A percentile compares a stretch with the other conserved stretches of the same genome.
Evolutionary conservation across 805 yeast species (phyloP).

Genomic region (Maudiozyma turicensis): DNA sequence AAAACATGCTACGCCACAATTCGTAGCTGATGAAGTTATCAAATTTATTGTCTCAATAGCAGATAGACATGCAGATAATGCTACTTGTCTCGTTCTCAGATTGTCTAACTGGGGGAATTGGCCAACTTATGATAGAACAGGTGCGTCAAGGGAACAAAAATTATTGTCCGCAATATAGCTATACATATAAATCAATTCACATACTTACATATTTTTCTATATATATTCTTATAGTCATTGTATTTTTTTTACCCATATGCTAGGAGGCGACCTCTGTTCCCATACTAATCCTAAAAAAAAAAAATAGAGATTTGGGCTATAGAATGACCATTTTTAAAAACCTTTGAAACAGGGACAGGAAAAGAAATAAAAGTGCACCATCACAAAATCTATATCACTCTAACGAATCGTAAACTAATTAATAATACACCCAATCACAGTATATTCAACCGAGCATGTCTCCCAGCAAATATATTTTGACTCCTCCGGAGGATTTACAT

Average conservation of each 20-base stretch:
- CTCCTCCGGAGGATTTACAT: conserved; percentile 28
- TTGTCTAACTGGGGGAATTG: conserved; percentile 91
- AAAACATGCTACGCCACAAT: conserved; percentile 68
- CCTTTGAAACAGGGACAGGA: too few relatives aligned
- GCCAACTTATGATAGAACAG: conserved; percentile 80
- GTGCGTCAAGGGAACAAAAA: conserved; percentile 65
- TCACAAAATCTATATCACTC: too few relatives aligned
- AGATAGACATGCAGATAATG: conserved; percentile 72
- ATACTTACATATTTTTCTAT: too few relatives aligned
- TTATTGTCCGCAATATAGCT: conserved; percentile 18
- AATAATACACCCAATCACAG: too few relatives aligned
- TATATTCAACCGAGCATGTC: conserved; percentile 4
- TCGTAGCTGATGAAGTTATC: conserved; percentile 76
- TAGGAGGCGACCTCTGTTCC: too few relatives aligned
- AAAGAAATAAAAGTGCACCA: too few relatives aligned
- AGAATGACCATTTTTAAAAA: too few relatives aligned
- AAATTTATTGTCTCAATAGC: conserved; percentile 78
- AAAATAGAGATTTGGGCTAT: too few relatives aligned
- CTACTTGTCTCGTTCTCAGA: conserved; percentile 79
- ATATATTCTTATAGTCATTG: too few relatives aligned
- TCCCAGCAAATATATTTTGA: conserved; percentile 21
- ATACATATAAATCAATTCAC: background rate
- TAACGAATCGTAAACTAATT: too few relatives aligned
- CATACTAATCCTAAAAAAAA: too few relatives aligned
- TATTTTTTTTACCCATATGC: too few relatives aligned